These are phyloP conservation scores for Hericium erinaceus DNA, from an alignment of 768 basidiomycete genomes.

Conservation along the genomic window DNA sequence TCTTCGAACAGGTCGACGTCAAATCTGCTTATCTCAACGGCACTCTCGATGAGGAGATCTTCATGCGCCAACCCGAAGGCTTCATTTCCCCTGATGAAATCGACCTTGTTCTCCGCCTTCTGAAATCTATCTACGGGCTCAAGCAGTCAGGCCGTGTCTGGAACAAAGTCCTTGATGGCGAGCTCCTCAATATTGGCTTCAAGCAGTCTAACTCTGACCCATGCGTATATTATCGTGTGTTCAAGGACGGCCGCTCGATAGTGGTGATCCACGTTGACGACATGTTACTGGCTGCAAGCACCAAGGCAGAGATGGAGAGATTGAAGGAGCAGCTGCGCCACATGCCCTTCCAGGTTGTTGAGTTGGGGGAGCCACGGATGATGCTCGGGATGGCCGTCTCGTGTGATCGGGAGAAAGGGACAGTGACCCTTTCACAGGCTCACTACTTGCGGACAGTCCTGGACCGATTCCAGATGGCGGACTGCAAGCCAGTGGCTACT, in stretches of 20 bases:
- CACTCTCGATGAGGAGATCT: constrained; percentile 28
- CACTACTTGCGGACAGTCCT: background rate
- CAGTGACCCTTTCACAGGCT: background rate
- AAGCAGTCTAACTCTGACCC: background rate
- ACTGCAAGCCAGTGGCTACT: background rate
- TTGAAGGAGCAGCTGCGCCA: background rate
- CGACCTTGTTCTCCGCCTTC: too few relatives aligned
- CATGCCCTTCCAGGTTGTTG: background rate
- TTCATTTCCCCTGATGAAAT: background rate
- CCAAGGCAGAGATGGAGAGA: background rate
- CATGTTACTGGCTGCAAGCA: background rate
- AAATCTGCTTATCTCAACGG: constrained; percentile 32
- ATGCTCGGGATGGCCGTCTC: background rate
- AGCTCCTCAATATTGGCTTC: background rate
- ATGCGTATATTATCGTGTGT: background rate
- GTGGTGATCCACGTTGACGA: background rate
- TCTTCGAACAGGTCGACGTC: constrained; percentile 35
- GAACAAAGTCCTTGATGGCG: too few relatives aligned
- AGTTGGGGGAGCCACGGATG: background rate
- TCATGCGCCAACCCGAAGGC: constrained; percentile 32
- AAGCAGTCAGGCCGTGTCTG: too few relatives aligned
- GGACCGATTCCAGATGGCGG: background rate
- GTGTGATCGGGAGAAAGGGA: background rate
- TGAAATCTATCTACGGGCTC: too few relatives aligned
- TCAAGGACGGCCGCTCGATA: background rate